Evolutionary conservation across 192 early-diverging fungal species (phyloP).

Genomic region (Dispira simplex): DNA sequence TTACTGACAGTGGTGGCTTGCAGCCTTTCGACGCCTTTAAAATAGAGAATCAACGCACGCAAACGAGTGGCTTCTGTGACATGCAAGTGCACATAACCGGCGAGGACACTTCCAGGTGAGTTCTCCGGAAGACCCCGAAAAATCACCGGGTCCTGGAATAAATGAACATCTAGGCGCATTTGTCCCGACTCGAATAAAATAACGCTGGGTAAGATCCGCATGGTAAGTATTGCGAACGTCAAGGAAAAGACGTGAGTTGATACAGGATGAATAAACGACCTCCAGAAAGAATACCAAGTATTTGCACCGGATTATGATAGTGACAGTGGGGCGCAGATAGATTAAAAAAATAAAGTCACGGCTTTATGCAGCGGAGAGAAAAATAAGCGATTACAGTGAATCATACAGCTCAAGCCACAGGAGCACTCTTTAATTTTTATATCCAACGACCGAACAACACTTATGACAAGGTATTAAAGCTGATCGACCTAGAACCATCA

Average conservation of each 20-base stretch:
- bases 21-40: constrained; percentile 6
- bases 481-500: no score
- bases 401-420: background rate
- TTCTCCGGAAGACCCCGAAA: background rate
- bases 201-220: background rate
- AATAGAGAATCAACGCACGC: constrained; percentile 1
- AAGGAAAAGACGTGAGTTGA: background rate
- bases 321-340: background rate
- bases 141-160: constrained; percentile 4
- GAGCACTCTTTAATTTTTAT: background rate
- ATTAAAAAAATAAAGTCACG: background rate
- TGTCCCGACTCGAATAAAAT: background rate
- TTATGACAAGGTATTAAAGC: no score
- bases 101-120: background rate
- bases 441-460: background rate
- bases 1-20: background rate
- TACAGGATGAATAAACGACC: background rate
- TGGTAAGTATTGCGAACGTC: background rate
- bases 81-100: background rate
- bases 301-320: background rate
- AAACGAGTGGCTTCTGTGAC: background rate
- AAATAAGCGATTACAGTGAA: background rate
- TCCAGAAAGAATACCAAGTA: background rate
- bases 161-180: background rate
- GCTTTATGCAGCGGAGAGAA: background rate